phyloP scores from a whole-genome alignment of 352 stramenopile species.

The Phytophthora parvispora region DNA sequence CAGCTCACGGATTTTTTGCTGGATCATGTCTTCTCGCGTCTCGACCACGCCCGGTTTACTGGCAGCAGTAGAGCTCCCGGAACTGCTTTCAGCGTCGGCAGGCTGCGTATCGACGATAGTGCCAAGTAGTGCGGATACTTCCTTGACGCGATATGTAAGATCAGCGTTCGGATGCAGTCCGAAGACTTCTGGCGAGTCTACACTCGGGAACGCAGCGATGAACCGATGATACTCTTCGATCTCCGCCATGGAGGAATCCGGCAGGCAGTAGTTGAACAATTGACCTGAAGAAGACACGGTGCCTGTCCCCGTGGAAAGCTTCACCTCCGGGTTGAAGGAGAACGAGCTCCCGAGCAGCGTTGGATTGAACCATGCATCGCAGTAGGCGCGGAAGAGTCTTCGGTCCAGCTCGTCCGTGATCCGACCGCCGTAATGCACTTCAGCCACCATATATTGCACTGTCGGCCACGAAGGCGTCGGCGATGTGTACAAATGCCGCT shows the following conservation, averaged over 20 bases:
- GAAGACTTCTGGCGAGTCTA: conserved; percentile 87
- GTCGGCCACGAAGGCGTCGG: conserved; percentile 69
- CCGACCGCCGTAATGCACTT: conserved; percentile 85
- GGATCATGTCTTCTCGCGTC: conserved; percentile 70
- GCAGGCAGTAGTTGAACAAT: conserved; percentile 69
- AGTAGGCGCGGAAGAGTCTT: conserved; percentile 79
- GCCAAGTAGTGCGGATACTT: conserved; percentile 68
- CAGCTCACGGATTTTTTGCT: conserved; percentile 70
- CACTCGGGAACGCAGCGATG: conserved; percentile 67
- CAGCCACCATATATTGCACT: conserved; percentile 86
- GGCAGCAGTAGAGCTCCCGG: conserved; percentile 8
- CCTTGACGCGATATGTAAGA: conserved; percentile 83
- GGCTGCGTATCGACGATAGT: conserved; percentile 80
- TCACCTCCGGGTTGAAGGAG: conserved; percentile 75
- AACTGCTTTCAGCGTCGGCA: conserved; percentile 45
- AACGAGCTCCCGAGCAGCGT: conserved; percentile 68
- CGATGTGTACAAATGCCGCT: conserved; percentile 77
- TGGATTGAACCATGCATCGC: conserved; percentile 78
- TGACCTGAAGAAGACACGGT: conserved; percentile 12
- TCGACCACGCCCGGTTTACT: conserved; percentile 32
- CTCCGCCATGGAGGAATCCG: conserved; percentile 52
- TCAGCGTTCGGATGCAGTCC: conserved; percentile 85
- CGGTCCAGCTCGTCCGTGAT: conserved; percentile 88
- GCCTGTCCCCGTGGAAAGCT: conserved; percentile 36
- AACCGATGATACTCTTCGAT: conserved; percentile 77